Evolutionary conservation across 495 filamentous ascomycete genomes (phyloP), one percentile per base, ranked within the genome.

Genomic region (Coniosporium apollinis): DNA sequence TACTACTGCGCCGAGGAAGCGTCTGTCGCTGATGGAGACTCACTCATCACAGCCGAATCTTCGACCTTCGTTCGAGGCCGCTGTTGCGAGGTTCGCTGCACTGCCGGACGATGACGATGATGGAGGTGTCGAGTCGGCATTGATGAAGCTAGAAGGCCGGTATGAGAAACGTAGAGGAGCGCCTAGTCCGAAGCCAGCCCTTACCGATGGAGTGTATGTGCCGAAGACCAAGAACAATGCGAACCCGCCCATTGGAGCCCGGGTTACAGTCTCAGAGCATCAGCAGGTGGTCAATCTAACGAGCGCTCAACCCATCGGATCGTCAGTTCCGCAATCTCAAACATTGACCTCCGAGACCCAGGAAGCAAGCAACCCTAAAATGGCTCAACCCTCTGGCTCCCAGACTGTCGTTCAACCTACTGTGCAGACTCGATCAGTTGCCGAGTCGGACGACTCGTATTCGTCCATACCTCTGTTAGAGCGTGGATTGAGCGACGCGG

Each of bases 71-170:
- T 94, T 96, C 38, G 82, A 96, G 55, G 75, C 71, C 7, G 87
- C 91, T 38, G 82, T 92, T 19, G 77, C 83, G 33, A 78, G 82
- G 46, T 74, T 97, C 42, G 82, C 86, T 6, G 72, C 79, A 37
- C 80, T 97, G 16, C 83, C 86, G 0, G 91, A 99, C 51, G 81
- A 87, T 40, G 66, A 75, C 36, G 80, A 82, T 36, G 83, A 89
- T 54, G 87, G 86, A n/a, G 86, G 87, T 14, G 70, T 94, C 32
- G 89, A 94, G 50, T 83, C 86, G 10, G 84, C 89, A 4, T 50
- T 99, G 42, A 57, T 87, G 42, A 96, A 94, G 46, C 67, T 99
- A 3, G 91, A 99, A 61, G 89, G 89, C 4, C 85, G 78, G 46
- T 91, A 72, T 56, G 64, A 75, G 43, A 76, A 63, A 47, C 37